Conservation (phyloP, 148 eudicot species). For the Agrostemma githago region DNA sequence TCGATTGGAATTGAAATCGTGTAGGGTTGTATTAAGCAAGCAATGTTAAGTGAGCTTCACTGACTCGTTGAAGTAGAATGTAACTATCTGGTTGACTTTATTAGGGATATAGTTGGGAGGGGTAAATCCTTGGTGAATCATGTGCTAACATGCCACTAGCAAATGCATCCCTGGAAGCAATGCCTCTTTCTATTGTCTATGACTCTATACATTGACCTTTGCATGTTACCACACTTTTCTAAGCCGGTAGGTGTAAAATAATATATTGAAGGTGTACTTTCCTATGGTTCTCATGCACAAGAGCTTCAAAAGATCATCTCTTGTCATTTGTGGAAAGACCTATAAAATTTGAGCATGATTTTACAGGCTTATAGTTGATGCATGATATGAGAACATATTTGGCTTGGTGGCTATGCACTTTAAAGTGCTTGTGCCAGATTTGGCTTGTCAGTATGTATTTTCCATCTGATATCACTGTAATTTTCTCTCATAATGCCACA, state of each 20-base stretch:
- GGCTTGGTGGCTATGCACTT: not conserved
- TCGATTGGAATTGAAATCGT: not conserved
- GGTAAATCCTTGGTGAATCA: not conserved
- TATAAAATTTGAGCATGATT: not conserved
- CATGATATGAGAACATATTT: not conserved
- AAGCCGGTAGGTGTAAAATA: not conserved
- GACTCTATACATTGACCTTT: not conserved
- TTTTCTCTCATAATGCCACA: not conserved
- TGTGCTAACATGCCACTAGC: not conserved
- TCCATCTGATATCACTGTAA: not conserved
- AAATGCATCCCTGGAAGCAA: not conserved
- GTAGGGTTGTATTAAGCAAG: not conserved
- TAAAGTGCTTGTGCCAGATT: not conserved
- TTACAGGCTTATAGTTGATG: not conserved
- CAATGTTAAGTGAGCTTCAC: not conserved
- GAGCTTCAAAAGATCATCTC: not conserved
- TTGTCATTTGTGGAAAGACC: not conserved
- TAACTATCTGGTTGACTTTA: not conserved
- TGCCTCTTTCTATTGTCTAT: no score
- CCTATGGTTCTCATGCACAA: not conserved
- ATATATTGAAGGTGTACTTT: no score
- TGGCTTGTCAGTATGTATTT: not conserved
- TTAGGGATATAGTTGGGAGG: not conserved
- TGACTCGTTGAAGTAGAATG: not conserved
- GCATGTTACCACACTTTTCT: not conserved